A percentile compares a stretch with the other conserved stretches of the same genome.
Evolutionary conservation across 768 basidiomycete species (phyloP).

Genomic region (Boletus reticuloceps): DNA sequence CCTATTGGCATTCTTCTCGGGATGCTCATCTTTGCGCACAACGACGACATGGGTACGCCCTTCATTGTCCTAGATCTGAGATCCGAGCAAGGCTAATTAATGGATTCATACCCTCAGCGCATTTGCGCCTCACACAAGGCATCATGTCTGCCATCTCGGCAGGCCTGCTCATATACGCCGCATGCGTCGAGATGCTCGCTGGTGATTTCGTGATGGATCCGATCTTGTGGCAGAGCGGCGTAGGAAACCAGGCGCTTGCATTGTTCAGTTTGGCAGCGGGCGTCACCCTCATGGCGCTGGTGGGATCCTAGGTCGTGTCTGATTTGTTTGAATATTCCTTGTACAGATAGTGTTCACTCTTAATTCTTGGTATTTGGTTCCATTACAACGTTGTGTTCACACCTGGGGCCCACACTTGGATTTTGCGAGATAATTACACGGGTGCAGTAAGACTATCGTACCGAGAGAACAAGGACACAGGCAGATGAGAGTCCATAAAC

Average conservation of each 20-base stretch:
- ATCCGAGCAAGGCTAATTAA: not conserved
- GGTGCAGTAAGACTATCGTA: not conserved
- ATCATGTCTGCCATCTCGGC: slow-evolving; percentile 80
- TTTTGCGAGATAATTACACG: slow-evolving; percentile 1
- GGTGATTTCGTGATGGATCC: slow-evolving; percentile 80
- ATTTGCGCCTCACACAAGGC: slow-evolving; percentile 61
- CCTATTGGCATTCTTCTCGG: slow-evolving; percentile 67
- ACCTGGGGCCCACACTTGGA: not conserved
- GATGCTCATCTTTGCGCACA: slow-evolving; percentile 43
- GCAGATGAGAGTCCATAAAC: not conserved
- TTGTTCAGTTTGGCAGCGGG: slow-evolving; percentile 61
- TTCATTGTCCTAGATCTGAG: not conserved
- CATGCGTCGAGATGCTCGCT: slow-evolving; percentile 84
- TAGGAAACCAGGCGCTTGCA: slow-evolving; percentile 49
- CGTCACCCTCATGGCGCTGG: slow-evolving; percentile 58
- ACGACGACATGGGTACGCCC: slow-evolving; percentile 25
- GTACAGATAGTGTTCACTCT: not conserved
- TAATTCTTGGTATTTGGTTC: not conserved
- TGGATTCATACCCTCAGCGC: slow-evolving; percentile 26
- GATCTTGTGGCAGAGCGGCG: slow-evolving; percentile 40
- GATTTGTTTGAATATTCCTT: not conserved
- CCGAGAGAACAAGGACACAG: not conserved
- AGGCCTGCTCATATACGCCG: slow-evolving; percentile 81
- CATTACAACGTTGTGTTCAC: not conserved
- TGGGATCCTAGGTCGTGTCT: slow-evolving; percentile 33